Evolutionary conservation across 352 stramenopile species (phyloP).

Genomic region (Thalassiosira sp.): DNA sequence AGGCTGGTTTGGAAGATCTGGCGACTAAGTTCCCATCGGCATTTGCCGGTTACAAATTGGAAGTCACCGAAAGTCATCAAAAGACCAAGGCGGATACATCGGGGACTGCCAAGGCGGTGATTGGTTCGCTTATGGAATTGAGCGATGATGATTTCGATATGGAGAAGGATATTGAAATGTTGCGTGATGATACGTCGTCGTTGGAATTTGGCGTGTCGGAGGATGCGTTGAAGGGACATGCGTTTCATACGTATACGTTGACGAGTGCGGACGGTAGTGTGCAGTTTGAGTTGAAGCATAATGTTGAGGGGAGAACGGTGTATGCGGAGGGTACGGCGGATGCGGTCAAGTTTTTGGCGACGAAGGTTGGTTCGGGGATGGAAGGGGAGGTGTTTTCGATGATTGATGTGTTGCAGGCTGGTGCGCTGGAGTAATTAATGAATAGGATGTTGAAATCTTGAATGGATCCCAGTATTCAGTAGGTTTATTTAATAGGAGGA

Average conservation of each 20-base stretch:
- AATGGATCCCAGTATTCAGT: too few species aligned
- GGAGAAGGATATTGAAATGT: conserved; percentile 85
- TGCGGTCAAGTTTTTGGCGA: conserved; percentile 85
- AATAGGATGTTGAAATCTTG: too few species aligned
- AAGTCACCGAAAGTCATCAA: conserved; percentile 87
- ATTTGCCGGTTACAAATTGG: conserved; percentile 86
- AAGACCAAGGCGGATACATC: conserved; percentile 88
- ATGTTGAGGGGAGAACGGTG: conserved; percentile 86
- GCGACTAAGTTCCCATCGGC: conserved; percentile 83
- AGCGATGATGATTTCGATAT: conserved; percentile 71
- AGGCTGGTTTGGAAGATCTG: conserved; percentile 85
- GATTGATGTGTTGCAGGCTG: conserved; percentile 87
- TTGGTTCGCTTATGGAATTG: conserved; percentile 78
- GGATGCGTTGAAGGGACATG: conserved; percentile 83
- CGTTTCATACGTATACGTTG: conserved; percentile 89
- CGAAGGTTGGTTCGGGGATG: conserved; percentile 60
- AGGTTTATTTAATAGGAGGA: too few species aligned
- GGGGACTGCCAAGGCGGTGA: conserved; percentile 87
- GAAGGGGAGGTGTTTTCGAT: conserved; percentile 86
- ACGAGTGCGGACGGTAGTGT: conserved; percentile 84
- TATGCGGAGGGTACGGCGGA: conserved; percentile 89
- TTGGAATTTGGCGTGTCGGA: conserved; percentile 84
- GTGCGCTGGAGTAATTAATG: conserved; percentile 84
- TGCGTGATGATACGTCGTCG: conserved; percentile 79
- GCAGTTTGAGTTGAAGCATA: conserved; percentile 88